A percentile compares a stretch with the other conserved stretches of the same genome.
Evolutionary conservation across 2,329 filamentous ascomycete genomes (phyloP).

Genomic region (Stromatinia cepivora): DNA sequence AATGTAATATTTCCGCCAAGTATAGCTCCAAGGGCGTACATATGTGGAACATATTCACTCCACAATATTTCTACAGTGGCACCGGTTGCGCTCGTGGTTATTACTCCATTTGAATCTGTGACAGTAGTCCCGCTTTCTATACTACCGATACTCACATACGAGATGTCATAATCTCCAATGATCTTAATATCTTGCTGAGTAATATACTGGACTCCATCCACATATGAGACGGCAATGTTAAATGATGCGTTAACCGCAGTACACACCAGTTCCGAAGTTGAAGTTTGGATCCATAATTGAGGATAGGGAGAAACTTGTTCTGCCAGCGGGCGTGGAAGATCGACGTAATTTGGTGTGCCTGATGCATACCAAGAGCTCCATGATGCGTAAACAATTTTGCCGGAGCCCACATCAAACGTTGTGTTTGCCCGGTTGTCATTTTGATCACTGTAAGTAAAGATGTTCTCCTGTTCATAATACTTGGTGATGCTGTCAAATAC

Average conservation of each 20-base stretch:
- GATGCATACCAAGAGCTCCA: slow-evolving; percentile 7
- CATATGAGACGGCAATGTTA: slow-evolving; percentile 26
- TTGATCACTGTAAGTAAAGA: neutral
- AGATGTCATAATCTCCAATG: neutral
- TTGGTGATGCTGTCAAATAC: slow-evolving; percentile 18
- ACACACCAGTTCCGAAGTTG: slow-evolving; percentile 24
- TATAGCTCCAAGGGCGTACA: slow-evolving; percentile 3
- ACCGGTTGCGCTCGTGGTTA: neutral
- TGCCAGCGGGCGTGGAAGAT: neutral
- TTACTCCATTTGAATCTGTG: neutral
- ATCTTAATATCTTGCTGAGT: neutral
- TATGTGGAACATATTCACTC: slow-evolving; percentile 11
- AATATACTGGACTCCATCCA: slow-evolving; percentile 8
- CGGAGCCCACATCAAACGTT: neutral
- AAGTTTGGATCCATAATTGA: slow-evolving; percentile 27
- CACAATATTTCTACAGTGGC: neutral
- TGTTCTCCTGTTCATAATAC: neutral
- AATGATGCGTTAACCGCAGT: slow-evolving; percentile 27
- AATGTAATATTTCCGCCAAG: slow-evolving; percentile 7
- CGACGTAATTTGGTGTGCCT: neutral
- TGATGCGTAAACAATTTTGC: neutral
- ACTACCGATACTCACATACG: neutral
- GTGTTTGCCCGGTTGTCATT: neutral
- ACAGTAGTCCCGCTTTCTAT: neutral
- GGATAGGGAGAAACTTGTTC: neutral